Percentiles rank a stretch among this genome's conserved stretches.
These are phyloP conservation scores for Chamaecrista fasciculata DNA, from an alignment of 306 rosid species.

Conservation along the genomic window DNA sequence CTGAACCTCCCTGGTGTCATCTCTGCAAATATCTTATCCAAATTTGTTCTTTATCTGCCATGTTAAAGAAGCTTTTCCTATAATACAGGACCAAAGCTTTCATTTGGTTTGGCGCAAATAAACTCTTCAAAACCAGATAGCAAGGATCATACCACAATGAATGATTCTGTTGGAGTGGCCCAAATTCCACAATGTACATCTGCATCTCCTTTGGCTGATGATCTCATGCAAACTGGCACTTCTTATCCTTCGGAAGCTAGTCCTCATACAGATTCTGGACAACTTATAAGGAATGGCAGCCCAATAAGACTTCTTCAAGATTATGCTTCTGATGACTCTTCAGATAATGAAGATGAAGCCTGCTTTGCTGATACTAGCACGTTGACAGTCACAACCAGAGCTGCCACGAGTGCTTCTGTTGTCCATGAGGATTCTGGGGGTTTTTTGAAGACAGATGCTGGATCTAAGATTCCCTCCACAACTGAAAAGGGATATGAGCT, in stretches of 20 bases:
- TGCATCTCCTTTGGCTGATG: conserved; percentile 29
- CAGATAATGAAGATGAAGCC: conserved; percentile 52
- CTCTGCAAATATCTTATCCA: conserved; percentile 7
- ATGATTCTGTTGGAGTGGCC: conserved; percentile 36
- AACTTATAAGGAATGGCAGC: conserved; percentile 45
- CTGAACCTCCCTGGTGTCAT: conserved; percentile 22
- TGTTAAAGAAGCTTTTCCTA: conserved; percentile 29
- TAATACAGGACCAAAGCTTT: conserved; percentile 42
- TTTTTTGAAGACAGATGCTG: conserved; percentile 33
- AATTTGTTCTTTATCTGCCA: not conserved
- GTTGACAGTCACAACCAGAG: conserved; percentile 32
- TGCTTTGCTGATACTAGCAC: conserved; percentile 36
- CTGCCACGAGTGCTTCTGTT: conserved; percentile 35
- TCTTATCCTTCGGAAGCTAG: conserved; percentile 37
- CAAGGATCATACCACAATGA: conserved; percentile 28
- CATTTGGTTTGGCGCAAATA: conserved; percentile 31
- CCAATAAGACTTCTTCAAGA: conserved; percentile 79
- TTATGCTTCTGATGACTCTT: conserved; percentile 77
- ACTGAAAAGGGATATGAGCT: conserved; percentile 31
- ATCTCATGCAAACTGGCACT: conserved; percentile 25
- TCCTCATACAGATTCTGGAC: conserved; percentile 36
- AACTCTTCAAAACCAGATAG: conserved; percentile 32
- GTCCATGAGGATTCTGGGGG: conserved; percentile 31
- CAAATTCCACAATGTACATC: conserved; percentile 32
- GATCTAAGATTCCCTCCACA: conserved; percentile 31